phyloP scores from a whole-genome alignment of 1,284 basidiomycete species.

The Ceratobasidium sp. region DNA sequence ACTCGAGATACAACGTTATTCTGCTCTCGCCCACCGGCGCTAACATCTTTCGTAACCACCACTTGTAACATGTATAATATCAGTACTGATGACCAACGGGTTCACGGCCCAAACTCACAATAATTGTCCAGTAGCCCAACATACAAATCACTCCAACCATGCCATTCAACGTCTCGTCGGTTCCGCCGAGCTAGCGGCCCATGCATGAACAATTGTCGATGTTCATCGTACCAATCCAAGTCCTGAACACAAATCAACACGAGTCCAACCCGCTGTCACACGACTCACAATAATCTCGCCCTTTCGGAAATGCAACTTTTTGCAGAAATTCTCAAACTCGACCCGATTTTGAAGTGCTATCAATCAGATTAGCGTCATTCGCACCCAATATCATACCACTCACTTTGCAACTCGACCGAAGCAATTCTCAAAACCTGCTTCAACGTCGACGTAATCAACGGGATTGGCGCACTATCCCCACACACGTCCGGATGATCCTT shows the following conservation, averaged over 20 bases:
- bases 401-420: conserved; percentile 24
- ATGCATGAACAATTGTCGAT: conserved; percentile 70
- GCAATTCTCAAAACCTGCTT: conserved; percentile 42
- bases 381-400: background rate
- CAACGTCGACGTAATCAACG: conserved; percentile 12
- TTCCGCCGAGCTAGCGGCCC: conserved; percentile 60
- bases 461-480: conserved; percentile 60
- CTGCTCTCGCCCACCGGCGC: conserved; percentile 57
- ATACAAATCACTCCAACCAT: conserved; percentile 68
- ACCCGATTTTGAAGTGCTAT: conserved; percentile 60
- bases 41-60: conserved; percentile 63
- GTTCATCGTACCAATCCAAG: conserved; percentile 76
- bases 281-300: conserved; percentile 77
- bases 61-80: too few relatives aligned
- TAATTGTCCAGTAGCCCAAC: conserved; percentile 76
- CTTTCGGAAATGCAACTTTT: conserved; percentile 72
- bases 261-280: conserved; percentile 25
- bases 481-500: conserved; percentile 64
- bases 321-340: conserved; percentile 78
- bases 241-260: conserved; percentile 57
- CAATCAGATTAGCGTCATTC: background rate
- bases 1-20: conserved; percentile 67
- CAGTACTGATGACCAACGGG: too few relatives aligned
- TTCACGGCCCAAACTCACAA: conserved; percentile 56
- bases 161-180: conserved; percentile 61